Base-by-base conservation (phyloP, 371 early-diverging fungal species). In the Actinomucor elegans region DNA sequence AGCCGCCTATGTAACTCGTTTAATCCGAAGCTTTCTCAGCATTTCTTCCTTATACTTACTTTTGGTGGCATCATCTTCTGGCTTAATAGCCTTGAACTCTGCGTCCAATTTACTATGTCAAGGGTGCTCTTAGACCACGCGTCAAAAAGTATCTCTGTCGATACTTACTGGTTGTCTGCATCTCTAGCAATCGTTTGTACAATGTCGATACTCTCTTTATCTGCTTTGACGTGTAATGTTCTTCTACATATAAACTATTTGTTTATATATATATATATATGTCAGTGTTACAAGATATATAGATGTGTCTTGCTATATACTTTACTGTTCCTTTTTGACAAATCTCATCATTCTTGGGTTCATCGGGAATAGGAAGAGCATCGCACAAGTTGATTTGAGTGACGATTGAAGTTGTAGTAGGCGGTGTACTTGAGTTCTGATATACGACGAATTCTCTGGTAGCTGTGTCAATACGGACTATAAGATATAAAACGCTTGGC, bases 141-240 rank as follows among this genome's bases (percentile, higher is more conserved):
- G 12, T 18, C 38, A 24, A 14, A 4, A 24, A n/a, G 9, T 15
- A 6, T 4, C 12, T 5, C 23, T 15, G 17, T 53, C 10, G 24
- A 24, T 33, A 20, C 34, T 57, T 59, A 68, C 69, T 55, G 23
- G 23, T 42, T 28, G 14, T 57, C 55, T 10, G 32, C 43, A 24
- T 67, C 67, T 6, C 59, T 54, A 26, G 69, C 64, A 43, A 69
- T 64, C 6, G 48, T 43, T 28, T 61, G 61, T n/a, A 69, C 58
- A 17, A 23, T 36, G 10, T 27, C 14, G 8, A 56, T 37, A 11
- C 14, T 18, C 15, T 56, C 49, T 17, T 43, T 40, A 9, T 41
- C 42, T 3, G 52, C 34, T 23, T 53, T 57, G 6, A 32, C 38
- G 43, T 51, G 27, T 31, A 64, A 44, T 2, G 52, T 17, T 43